Evolutionary conservation across 257 asterid species (phyloP), one percentile per base, ranked within the genome.

Genomic region (Ehretia macrophylla): DNA sequence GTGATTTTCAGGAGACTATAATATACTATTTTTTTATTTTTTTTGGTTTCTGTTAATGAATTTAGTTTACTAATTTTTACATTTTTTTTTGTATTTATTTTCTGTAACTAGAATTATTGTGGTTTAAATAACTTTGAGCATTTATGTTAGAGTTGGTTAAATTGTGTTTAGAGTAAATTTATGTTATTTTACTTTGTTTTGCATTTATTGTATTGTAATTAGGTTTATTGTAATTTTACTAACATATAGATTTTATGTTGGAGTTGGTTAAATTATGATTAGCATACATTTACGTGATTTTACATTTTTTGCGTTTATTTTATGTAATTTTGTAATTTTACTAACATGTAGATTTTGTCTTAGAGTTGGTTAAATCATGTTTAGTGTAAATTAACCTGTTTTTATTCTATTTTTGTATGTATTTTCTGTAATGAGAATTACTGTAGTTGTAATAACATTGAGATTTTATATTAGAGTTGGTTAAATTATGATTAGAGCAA

Each of bases 1-100:
- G 98, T 88, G 11, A 1, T 32, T 44, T 51, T 21, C 60, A 21
- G 37, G 27, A 12, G 35, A 27, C 3, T 27, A 27, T 27, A 27
- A 27, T 27, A 17, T 38, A 1, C 17, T 2, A 4, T 12, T 44
- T 20, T 14, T 0, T 13, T 32, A 12, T 20, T n/a, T 16, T 52
- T 19, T 53, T 53, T 11, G 17, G 10, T 10, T 32, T 56, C 10
- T 35, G 45, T 17, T 56, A 53, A 53, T 8, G 35, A 27, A 27
- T 27, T 27, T 27, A 27, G 6, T 27, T 27, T 27, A 27, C 35
- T 27, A 6, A 1, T 6, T 42, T 42, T 42, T 10, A 42, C 11
- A 3, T 3, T 42, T 42, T 42, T 42, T n/a, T n/a, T n/a, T n/a
- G n/a, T 27, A 27, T 27, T 42, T 42, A 10, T 42, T 42, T 11